These are phyloP conservation scores for Tripterygium wilfordii DNA, from an alignment of 177 flowering plant genomes.

Conservation along the genomic window DNA sequence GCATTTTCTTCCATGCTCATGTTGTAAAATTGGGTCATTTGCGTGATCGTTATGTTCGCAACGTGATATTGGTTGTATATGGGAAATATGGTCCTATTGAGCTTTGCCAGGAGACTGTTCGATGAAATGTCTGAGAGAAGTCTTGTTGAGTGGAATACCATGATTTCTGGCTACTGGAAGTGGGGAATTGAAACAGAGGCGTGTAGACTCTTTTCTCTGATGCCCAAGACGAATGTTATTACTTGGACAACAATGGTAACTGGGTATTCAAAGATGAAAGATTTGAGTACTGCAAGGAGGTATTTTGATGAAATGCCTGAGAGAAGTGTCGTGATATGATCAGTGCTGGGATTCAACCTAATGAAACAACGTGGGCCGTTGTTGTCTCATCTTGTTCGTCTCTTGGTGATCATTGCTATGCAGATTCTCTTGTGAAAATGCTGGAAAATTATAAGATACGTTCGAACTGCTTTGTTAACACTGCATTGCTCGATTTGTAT, in stretches of 20 bases:
- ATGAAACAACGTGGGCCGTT: conserved; percentile 55
- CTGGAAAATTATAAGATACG: conserved; percentile 18
- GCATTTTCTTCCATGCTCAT: conserved; percentile 31
- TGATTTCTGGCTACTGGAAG: conserved; percentile 56
- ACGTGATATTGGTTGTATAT: conserved; percentile 39
- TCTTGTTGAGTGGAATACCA: conserved; percentile 45
- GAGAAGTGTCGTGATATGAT: conserved; percentile 50
- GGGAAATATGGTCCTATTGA: conserved; percentile 34
- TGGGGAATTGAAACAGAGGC: conserved; percentile 41
- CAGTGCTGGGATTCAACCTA: conserved; percentile 27
- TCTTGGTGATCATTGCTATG: conserved; percentile 30
- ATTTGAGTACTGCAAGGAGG: conserved; percentile 40
- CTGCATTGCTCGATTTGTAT: conserved; percentile 53
- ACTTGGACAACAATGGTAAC: conserved; percentile 67
- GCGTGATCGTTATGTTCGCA: conserved; percentile 28
- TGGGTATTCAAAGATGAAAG: conserved; percentile 37
- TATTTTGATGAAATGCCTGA: conserved; percentile 49
- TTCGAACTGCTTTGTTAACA: conserved; percentile 35
- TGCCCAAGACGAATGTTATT: conserved; percentile 45
- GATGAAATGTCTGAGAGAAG: conserved; percentile 46
- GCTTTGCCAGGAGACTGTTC: conserved; percentile 44
- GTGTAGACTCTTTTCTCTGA: conserved; percentile 26
- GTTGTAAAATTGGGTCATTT: conserved; percentile 39
- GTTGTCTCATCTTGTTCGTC: conserved; percentile 40
- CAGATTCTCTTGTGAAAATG: conserved; percentile 25